Conservation (phyloP, 1,139 yeast genomes). For the Kurtzmaniella quercitrusa region DNA sequence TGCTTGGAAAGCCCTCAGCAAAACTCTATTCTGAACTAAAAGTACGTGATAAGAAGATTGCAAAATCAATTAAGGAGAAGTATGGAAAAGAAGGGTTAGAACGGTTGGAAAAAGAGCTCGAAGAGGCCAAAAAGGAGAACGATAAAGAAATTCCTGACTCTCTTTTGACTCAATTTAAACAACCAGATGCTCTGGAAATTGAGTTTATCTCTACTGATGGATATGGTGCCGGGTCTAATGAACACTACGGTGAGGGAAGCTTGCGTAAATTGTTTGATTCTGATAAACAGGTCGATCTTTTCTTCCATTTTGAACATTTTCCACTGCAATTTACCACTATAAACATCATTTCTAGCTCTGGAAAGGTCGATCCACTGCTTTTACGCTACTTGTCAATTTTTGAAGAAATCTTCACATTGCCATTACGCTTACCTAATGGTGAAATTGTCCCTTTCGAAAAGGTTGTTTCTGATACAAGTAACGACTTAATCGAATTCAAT, state of each 20-base stretch:
- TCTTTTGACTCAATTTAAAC: slow-evolving; percentile 54
- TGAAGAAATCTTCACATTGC: slow-evolving; percentile 63
- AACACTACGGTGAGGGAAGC: slow-evolving; percentile 4
- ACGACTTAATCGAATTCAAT: slow-evolving; percentile 63
- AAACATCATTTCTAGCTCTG: slow-evolving; percentile 60
- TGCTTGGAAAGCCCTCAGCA: slow-evolving; percentile 74
- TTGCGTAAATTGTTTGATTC: neutral
- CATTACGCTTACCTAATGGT: slow-evolving; percentile 65
- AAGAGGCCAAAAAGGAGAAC: slow-evolving; percentile 62
- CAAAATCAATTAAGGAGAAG: slow-evolving; percentile 44
- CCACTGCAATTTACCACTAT: slow-evolving; percentile 79
- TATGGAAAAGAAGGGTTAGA: slow-evolving; percentile 62
- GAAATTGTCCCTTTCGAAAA: slow-evolving; percentile 60
- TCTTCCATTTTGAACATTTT: slow-evolving; percentile 74
- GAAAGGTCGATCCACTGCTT: slow-evolving; percentile 50
- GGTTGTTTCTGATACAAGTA: slow-evolving; percentile 67
- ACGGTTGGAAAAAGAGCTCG: slow-evolving; percentile 45
- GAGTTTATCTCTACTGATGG: slow-evolving; percentile 68
- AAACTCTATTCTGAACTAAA: slow-evolving; percentile 52
- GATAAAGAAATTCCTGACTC: slow-evolving; percentile 72
- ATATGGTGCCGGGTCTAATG: slow-evolving; percentile 45
- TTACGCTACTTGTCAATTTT: slow-evolving; percentile 68
- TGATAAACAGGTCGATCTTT: slow-evolving; percentile 24
- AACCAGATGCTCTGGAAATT: slow-evolving; percentile 75
- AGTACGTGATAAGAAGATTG: slow-evolving; percentile 44